A percentile compares a stretch with the other conserved stretches of the same genome.
phyloP scores from a whole-genome alignment of 495 filamentous ascomycete genomes.

The Alectoria sarmentosa region DNA sequence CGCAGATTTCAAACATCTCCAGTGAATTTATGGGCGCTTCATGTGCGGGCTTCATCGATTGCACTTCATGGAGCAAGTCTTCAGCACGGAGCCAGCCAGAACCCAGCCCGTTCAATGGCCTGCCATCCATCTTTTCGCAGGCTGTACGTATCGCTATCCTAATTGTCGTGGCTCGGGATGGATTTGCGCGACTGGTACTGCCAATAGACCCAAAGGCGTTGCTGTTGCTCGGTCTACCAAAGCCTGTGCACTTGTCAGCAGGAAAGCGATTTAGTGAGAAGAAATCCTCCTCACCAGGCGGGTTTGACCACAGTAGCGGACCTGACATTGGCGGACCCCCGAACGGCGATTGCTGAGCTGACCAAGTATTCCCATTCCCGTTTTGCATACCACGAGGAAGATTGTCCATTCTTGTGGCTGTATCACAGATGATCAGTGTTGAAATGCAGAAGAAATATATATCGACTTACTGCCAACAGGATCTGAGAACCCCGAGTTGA shows the following conservation, averaged over 20 bases:
- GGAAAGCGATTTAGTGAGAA: conserved; percentile 7
- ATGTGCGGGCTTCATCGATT: conserved; percentile 45
- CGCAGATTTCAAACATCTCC: conserved; percentile 83
- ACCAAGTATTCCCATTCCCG: conserved; percentile 38
- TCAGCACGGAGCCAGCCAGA: conserved; percentile 62
- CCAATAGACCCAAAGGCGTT: conserved; percentile 44
- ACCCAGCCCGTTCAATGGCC: conserved; percentile 29
- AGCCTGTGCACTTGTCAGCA: conserved; percentile 33
- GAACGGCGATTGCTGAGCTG: conserved; percentile 36
- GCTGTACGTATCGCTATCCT: conserved; percentile 53
- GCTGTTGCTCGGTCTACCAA: conserved; percentile 42
- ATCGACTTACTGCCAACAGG: conserved; percentile 39
- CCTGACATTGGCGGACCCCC: conserved; percentile 37
- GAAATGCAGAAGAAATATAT: not conserved
- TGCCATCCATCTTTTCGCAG: conserved; percentile 48
- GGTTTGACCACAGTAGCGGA: conserved; percentile 37
- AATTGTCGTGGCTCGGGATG: conserved; percentile 48
- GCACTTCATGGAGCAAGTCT: conserved; percentile 58
- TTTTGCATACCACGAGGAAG: conserved; percentile 21
- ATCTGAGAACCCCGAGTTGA: conserved; percentile 45
- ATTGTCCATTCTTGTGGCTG: conserved; percentile 27
- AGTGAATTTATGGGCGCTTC: conserved; percentile 55
- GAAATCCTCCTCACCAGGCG: conserved; percentile 32
- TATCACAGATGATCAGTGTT: not conserved
- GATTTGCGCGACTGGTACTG: conserved; percentile 37